Conservation (phyloP, 148 eudicot species). For the Drosera capensis region DNA sequence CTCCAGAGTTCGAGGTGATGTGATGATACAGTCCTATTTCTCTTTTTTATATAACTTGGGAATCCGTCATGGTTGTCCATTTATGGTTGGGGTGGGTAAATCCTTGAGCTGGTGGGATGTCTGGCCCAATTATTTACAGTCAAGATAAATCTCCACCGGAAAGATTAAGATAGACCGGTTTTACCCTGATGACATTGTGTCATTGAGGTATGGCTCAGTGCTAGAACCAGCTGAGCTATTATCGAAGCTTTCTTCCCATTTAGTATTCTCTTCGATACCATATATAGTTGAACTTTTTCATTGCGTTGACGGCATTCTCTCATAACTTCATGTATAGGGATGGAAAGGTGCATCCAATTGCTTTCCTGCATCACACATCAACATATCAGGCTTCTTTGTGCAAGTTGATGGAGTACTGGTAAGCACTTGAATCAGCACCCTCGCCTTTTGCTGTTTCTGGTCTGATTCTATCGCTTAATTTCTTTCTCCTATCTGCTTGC, state of each 20-base stretch:
- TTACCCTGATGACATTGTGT: too few relatives aligned
- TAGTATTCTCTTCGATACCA: background rate
- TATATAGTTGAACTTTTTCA: too few relatives aligned
- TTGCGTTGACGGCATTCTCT: background rate
- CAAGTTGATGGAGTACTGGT: constrained; percentile 98
- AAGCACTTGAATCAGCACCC: constrained; percentile 11
- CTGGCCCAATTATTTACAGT: too few relatives aligned
- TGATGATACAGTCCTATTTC: background rate
- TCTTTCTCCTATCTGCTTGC: constrained; percentile 10
- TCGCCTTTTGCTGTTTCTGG: background rate
- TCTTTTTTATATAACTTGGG: too few relatives aligned
- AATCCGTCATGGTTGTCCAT: too few relatives aligned
- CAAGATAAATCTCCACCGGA: too few relatives aligned
- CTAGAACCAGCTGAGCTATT: too few relatives aligned
- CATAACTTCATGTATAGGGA: constrained; percentile 32
- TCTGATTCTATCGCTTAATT: constrained; percentile 1
- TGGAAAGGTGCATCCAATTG: constrained; percentile 84
- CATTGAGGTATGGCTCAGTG: too few relatives aligned
- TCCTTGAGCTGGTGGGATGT: too few relatives aligned
- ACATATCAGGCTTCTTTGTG: constrained; percentile 97
- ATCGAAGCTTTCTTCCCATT: background rate
- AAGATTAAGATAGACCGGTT: too few relatives aligned
- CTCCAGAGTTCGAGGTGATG: constrained; percentile 62
- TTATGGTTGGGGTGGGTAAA: too few relatives aligned
- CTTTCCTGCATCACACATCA: constrained; percentile 90